phyloP scores from a whole-genome alignment of 2,329 filamentous ascomycete species.

The Verticillium tricorpus region DNA sequence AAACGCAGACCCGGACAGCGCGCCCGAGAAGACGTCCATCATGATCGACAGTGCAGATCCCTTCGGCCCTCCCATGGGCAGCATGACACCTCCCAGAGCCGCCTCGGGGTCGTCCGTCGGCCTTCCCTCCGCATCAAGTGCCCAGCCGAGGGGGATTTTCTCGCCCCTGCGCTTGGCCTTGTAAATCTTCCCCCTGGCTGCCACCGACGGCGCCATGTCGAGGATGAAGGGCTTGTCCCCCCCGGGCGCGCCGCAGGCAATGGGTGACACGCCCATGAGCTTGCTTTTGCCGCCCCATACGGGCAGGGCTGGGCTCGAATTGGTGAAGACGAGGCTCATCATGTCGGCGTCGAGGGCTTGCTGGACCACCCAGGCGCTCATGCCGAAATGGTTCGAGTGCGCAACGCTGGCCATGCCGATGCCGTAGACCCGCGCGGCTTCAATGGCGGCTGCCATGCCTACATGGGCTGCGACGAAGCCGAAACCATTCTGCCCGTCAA shows the following conservation, averaged over 20 bases:
- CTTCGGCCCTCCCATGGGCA: constrained; percentile 82
- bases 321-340: constrained; percentile 69
- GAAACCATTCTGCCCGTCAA: constrained; percentile 67
- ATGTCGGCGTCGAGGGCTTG: constrained; percentile 68
- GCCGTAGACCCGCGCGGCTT: constrained; percentile 59
- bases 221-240: constrained; percentile 61
- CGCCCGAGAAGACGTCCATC: constrained; percentile 87
- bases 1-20: constrained; percentile 72
- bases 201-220: constrained; percentile 70
- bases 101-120: constrained; percentile 67
- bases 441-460: constrained; percentile 64
- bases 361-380: constrained; percentile 77
- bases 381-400: constrained; percentile 79
- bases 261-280: constrained; percentile 69
- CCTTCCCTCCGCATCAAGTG: constrained; percentile 64
- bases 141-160: constrained; percentile 70
- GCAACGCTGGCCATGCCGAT: constrained; percentile 74
- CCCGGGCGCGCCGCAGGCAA: constrained; percentile 72
- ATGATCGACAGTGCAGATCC: constrained; percentile 73
- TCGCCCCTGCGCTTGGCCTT: constrained; percentile 64
- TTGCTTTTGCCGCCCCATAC: constrained; percentile 65
- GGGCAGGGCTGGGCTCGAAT: constrained; percentile 67
- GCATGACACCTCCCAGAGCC: constrained; percentile 74
- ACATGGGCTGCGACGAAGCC: constrained; percentile 66
- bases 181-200: constrained; percentile 68